These are phyloP conservation scores for Fragosphaeria purpurea DNA, from an alignment of 2,329 filamentous ascomycete genomes.

Conservation along the genomic window DNA sequence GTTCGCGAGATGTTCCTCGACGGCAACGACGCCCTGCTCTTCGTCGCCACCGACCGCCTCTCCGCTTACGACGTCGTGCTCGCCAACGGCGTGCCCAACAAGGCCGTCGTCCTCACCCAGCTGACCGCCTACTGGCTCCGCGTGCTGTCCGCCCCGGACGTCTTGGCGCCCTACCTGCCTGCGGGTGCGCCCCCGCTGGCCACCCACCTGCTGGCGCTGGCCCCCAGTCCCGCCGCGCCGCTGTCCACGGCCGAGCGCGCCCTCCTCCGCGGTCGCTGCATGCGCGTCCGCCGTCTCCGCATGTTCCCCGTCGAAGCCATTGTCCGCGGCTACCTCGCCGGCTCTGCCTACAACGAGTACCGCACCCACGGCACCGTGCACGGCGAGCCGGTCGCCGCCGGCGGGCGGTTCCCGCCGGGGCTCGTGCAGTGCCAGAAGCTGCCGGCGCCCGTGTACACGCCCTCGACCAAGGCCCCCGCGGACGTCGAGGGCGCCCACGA, in stretches of 20 bases:
- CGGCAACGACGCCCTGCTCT: conserved; percentile 18
- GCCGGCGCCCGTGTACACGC: conserved; percentile 60
- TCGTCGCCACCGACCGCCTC: conserved; percentile 62
- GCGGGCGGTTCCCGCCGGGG: conserved; percentile 38
- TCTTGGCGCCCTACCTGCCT: conserved; percentile 23
- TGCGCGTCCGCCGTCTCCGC: conserved; percentile 65
- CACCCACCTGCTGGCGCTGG: conserved; percentile 41
- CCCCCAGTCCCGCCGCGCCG: conserved; percentile 23
- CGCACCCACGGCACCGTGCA: conserved; percentile 65
- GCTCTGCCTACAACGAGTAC: conserved; percentile 74
- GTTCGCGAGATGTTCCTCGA: conserved; percentile 20
- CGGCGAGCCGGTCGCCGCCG: conserved; percentile 48
- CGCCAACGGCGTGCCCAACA: conserved; percentile 52
- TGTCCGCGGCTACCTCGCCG: conserved; percentile 84
- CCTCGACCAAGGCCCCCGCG: conserved; percentile 73
- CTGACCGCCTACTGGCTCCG: conserved; percentile 44
- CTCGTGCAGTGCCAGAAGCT: conserved; percentile 62
- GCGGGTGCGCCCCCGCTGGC: conserved; percentile 24
- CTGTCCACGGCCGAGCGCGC: conserved; percentile 34
- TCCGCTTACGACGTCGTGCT: conserved; percentile 93
- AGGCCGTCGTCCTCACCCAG: conserved; percentile 41
- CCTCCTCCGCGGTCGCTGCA: conserved; percentile 54
- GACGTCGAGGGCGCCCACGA: conserved; percentile 67
- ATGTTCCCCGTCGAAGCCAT: conserved; percentile 75
- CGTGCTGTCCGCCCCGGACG: conserved; percentile 28